phyloP scores from a whole-genome alignment of 768 basidiomycete genomes.

The Lactifluus rugatus region DNA sequence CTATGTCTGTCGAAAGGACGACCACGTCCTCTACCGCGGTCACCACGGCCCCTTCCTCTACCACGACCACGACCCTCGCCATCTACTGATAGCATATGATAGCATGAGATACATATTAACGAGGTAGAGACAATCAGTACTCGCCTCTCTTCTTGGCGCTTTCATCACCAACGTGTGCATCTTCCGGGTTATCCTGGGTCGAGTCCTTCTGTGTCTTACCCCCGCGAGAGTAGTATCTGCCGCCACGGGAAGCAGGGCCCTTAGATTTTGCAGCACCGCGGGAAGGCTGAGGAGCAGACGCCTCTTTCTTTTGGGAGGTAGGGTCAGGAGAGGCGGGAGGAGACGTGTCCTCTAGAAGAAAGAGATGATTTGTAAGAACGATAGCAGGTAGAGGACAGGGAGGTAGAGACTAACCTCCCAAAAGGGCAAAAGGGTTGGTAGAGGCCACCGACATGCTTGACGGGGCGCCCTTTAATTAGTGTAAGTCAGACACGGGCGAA shows the following conservation, averaged over 20 bases:
- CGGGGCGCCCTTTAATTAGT: slow-evolving; percentile 44
- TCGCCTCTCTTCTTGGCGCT: slow-evolving; percentile 27
- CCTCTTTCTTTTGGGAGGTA: slow-evolving; percentile 25
- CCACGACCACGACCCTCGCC: slow-evolving; percentile 37
- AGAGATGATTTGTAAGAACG: background rate
- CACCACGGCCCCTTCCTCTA: slow-evolving; percentile 41
- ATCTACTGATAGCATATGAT: slow-evolving; percentile 24
- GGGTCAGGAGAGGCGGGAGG: slow-evolving; percentile 36
- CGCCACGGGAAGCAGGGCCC: slow-evolving; percentile 55
- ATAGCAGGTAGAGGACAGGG: background rate
- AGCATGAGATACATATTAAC: slow-evolving; percentile 4
- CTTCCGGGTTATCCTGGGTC: slow-evolving; percentile 32
- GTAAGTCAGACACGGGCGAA: slow-evolving; percentile 17
- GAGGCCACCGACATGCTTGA: slow-evolving; percentile 85
- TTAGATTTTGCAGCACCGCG: slow-evolving; percentile 40
- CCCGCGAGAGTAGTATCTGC: slow-evolving; percentile 62
- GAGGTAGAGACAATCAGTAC: slow-evolving; percentile 8
- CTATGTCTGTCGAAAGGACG: slow-evolving; percentile 82
- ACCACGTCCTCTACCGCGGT: slow-evolving; percentile 51
- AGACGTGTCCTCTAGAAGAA: slow-evolving; percentile 37
- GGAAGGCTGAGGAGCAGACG: slow-evolving; percentile 27
- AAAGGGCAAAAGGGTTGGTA: slow-evolving; percentile 76
- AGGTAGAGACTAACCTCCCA: slow-evolving; percentile 49
- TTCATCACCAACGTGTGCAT: slow-evolving; percentile 28
- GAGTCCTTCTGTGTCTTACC: slow-evolving; percentile 36